Base-by-base conservation (phyloP, 176 grass and related monocot species). In the Guadua angustifolia region DNA sequence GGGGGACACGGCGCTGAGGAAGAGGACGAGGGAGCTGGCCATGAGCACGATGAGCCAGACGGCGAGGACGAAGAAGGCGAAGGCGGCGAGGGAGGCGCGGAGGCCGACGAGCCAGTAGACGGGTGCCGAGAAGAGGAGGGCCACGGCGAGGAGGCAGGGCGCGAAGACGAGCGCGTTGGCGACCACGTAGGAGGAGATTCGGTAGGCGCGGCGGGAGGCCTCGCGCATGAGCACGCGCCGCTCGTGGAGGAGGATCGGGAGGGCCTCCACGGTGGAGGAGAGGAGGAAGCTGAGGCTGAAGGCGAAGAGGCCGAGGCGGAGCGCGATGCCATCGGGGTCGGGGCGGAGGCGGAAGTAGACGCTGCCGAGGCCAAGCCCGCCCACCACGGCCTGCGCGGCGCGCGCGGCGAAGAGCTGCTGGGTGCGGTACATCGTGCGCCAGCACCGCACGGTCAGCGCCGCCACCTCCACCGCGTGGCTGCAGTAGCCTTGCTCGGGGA, bases 271-370 rank as follows among this genome's bases (percentile, higher is more conserved):
- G 0, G 93, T 98, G 70, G 95, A 98, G 25, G 95, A 98, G 50
- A 98, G 95, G 8, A 98, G 93, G 85, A 95, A 98, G 87, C 91
- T 93, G 39, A 98, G 91, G 25, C 84, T 98, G 84, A 98, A 98
- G 53, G 95, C 95, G 71, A 98, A 98, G 57, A 98, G 82, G 8
- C 95, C 95, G 0, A 98, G 93, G 21, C 93, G 83, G 67, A 95
- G 89, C 2, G 91, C 82, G 51, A 93, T 73, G 35, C 91, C 92
- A 24, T 95, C 87, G 3, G 88, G 53, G 71, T 86, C 88, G 2
- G 75, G 77, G 52, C 66, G 65, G 5, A 90, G 59, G 0, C 77
- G 91, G 69, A 93, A 91, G 86, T 90, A 98, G 51, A 98, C 93
- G 66, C 93, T 98, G 44, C 91, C 95, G 1, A 98, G 91, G 19